Evolutionary conservation across 2,329 filamentous ascomycete species (phyloP).

Genomic region (Davidsoniella virescens): DNA sequence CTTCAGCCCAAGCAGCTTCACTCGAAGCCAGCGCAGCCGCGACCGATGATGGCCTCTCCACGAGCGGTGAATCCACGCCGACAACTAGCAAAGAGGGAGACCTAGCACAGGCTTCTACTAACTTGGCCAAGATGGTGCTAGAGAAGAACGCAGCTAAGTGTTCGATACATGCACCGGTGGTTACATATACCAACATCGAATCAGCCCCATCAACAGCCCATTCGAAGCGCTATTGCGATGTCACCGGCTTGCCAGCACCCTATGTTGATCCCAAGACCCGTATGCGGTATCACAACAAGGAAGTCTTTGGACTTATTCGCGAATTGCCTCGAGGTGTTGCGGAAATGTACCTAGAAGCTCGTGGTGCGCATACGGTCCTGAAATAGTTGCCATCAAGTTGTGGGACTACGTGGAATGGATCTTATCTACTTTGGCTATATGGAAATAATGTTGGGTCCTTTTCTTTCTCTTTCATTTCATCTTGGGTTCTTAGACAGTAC

Average conservation of each 20-base stretch:
- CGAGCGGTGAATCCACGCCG: conserved; percentile 42
- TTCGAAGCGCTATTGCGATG: conserved; percentile 82
- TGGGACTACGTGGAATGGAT: background rate
- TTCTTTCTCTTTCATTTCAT: background rate
- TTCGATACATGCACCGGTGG: conserved; percentile 16
- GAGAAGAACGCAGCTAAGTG: conserved; percentile 46
- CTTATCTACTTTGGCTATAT: background rate
- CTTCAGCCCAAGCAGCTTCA: conserved; percentile 66
- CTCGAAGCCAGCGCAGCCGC: conserved; percentile 61
- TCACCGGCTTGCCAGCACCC: conserved; percentile 79
- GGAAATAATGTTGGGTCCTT: background rate
- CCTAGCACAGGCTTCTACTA: conserved; percentile 77
- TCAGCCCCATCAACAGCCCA: conserved; percentile 77
- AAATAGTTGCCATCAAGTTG: conserved; percentile 40
- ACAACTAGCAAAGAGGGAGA: conserved; percentile 39
- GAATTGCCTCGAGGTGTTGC: conserved; percentile 64
- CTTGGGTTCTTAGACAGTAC: conserved; percentile 5
- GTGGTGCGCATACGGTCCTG: conserved; percentile 82
- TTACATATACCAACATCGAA: conserved; percentile 91
- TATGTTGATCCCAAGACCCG: conserved; percentile 94
- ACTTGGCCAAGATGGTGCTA: conserved; percentile 70
- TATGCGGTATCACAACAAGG: conserved; percentile 79
- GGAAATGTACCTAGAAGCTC: conserved; percentile 76
- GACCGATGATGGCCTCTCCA: conserved; percentile 43
- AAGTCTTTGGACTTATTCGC: conserved; percentile 75